These are phyloP conservation scores for Boletus pseudopeckii DNA, from an alignment of 768 basidiomycete genomes.

Conservation along the genomic window DNA sequence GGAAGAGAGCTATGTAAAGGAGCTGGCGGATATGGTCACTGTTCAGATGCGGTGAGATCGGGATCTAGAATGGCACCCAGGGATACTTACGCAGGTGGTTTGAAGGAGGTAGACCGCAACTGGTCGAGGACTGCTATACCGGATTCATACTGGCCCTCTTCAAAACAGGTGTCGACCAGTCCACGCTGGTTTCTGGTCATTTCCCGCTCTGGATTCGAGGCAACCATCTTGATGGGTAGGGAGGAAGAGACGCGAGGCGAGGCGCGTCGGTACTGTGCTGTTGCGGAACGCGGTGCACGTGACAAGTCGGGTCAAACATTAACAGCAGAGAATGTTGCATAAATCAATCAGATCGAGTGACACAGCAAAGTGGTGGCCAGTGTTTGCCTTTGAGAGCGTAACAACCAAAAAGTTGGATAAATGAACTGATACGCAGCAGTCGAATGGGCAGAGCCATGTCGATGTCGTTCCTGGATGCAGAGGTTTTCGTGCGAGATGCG, in stretches of 20 bases:
- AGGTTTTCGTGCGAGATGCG: background rate
- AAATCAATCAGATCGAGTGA: background rate
- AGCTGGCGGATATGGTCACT: conserved; percentile 67
- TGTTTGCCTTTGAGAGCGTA: no score
- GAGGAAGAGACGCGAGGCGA: background rate
- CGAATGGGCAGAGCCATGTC: no score
- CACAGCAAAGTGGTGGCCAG: background rate
- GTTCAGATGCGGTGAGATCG: conserved; percentile 11
- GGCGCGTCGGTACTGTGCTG: conserved; percentile 1
- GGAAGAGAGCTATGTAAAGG: conserved; percentile 67
- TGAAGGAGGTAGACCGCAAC: conserved; percentile 53
- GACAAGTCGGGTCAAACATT: conserved; percentile 1
- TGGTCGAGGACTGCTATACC: conserved; percentile 63
- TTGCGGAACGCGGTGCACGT: conserved; percentile 22
- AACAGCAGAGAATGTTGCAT: background rate
- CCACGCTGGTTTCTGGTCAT: conserved; percentile 48
- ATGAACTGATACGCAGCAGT: background rate
- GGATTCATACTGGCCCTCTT: conserved; percentile 73
- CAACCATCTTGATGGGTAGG: conserved; percentile 4
- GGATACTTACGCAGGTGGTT: conserved; percentile 53
- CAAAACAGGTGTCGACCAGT: conserved; percentile 69
- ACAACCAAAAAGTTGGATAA: background rate
- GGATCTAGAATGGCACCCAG: conserved; percentile 5
- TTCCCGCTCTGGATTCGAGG: conserved; percentile 35
- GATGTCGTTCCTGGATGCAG: background rate